Evolutionary conservation across 2,329 filamentous ascomycete species (phyloP).

Genomic region (Fusarium decemcellulare): DNA sequence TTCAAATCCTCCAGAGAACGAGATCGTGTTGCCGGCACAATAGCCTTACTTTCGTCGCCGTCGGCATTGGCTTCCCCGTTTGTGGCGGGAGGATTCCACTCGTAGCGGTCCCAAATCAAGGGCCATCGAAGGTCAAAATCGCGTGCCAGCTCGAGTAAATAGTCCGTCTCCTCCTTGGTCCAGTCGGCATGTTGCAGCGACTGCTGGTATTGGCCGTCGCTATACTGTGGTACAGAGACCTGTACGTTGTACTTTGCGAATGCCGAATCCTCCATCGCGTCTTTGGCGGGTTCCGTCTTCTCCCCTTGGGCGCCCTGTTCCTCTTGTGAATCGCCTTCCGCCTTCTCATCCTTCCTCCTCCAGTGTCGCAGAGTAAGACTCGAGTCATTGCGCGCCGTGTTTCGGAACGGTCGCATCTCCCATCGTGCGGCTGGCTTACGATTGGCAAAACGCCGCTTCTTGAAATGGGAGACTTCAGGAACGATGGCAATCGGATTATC

Average conservation of each 20-base stretch:
- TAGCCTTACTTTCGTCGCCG: conserved; percentile 64
- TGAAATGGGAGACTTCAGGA: conserved; percentile 71
- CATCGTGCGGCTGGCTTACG: conserved; percentile 72
- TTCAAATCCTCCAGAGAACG: conserved; percentile 93
- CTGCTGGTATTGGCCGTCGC: conserved; percentile 86
- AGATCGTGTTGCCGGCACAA: conserved; percentile 65
- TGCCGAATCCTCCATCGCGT: conserved; percentile 68
- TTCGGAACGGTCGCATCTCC: conserved; percentile 80
- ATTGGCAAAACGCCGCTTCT: conserved; percentile 69
- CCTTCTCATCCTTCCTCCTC: conserved; percentile 73
- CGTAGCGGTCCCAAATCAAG: conserved; percentile 92
- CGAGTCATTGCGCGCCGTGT: conserved; percentile 80
- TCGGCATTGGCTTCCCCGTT: conserved; percentile 62
- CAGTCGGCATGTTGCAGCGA: conserved; percentile 83
- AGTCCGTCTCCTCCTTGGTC: conserved; percentile 95
- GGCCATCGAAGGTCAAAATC: conserved; percentile 93
- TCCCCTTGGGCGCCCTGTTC: conserved; percentile 46
- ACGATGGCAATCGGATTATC: conserved; percentile 78
- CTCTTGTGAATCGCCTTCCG: conserved; percentile 50
- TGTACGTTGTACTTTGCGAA: conserved; percentile 93
- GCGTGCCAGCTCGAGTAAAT: conserved; percentile 80
- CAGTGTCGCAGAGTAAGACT: conserved; percentile 82
- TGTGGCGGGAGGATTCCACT: conserved; percentile 70
- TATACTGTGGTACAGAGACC: conserved; percentile 84
- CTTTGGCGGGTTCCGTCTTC: conserved; percentile 37